Evolutionary conservation across 441 rosid species (phyloP), one percentile per base, ranked within the genome.

Genomic region (Mallotus japonicus): DNA sequence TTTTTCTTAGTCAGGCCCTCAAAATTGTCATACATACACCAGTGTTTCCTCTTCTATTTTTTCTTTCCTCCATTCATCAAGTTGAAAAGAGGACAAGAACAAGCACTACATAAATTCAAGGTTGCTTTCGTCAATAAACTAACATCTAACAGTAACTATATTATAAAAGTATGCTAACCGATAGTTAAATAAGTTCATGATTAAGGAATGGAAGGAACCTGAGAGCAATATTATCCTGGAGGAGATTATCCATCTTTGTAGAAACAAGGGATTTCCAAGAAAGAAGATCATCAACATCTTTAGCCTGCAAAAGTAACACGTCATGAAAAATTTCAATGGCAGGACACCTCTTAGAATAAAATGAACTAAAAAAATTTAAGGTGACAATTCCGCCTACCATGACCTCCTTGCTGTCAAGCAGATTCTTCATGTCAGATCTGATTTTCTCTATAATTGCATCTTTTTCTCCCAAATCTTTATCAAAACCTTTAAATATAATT

Each of bases 401-500:
- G 28, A 56, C 53, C 64, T 85, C 87, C 82, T 90, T 83, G 65
- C 81, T 80, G 58, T 71, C 82, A 4, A 78, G 64, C 65, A 91
- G 85, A 71, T 71, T 74, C 28, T 80, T 72, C 49, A 91, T 74
- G 59, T 92, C 92, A 19, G 77, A 73, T 80, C 77, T 85, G 63
- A 87, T 85, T 44, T 74, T 80, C 79, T 80, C 86, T 53, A 87
- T 42, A 64, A 86, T 71, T 54, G 15, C 10, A 56, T 83, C 89
- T 80, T 87, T 85, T 56, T 80, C 87, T 74, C 37, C 83, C 17
- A 87, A 84, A 74, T 92, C 98, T 37, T 76, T 5, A 64, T 91
- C 95, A 55, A 91, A 78, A 61, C 84, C 99, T 76, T 86, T 89
- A 60, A 92, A 88, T 67, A 87, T 92, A 74, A 73, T 83, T 9